Evolutionary conservation across 768 basidiomycete species (phyloP).

Genomic region (Lanmaoa pseudosensibilis): DNA sequence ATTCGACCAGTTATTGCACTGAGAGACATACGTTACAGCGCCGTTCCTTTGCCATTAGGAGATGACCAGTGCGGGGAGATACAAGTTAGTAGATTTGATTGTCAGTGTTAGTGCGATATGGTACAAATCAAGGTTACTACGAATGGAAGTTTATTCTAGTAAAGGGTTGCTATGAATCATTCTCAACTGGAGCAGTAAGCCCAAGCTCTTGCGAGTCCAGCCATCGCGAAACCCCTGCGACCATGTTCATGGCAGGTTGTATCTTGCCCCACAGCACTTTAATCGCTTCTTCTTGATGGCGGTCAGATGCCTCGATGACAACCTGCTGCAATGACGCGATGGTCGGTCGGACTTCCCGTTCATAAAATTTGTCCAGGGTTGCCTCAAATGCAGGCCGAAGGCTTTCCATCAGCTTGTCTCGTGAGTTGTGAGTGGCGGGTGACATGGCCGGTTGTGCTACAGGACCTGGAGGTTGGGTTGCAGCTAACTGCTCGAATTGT

Average conservation of each 20-base stretch:
- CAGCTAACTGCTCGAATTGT: constrained; percentile 19
- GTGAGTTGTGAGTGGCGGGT: background rate
- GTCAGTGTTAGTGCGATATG: constrained; percentile 5
- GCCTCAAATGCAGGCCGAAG: constrained; percentile 22
- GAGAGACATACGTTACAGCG: constrained; percentile 32
- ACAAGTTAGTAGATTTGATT: background rate
- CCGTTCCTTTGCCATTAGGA: constrained; percentile 19
- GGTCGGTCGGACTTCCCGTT: constrained; percentile 21
- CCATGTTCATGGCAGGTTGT: constrained; percentile 34
- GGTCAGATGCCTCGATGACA: constrained; percentile 16
- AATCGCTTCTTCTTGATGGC: constrained; percentile 23
- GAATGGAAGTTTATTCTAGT: constrained; percentile 12
- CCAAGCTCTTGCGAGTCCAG: constrained; percentile 30
- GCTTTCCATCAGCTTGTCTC: constrained; percentile 18
- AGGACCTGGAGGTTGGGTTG: constrained; percentile 4
- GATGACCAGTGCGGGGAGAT: background rate
- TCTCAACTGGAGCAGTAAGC: constrained; percentile 19
- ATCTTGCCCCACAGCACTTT: constrained; percentile 28
- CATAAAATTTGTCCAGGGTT: constrained; percentile 24
- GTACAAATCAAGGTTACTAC: constrained; percentile 20
- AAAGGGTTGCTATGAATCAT: background rate
- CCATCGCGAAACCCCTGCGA: constrained; percentile 31
- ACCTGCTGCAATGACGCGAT: constrained; percentile 12
- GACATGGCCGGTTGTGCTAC: background rate
- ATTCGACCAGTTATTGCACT: background rate